Percentiles rank a stretch among this genome's conserved stretches.
phyloP scores from a whole-genome alignment of 495 filamentous ascomycete genomes.

The Xylaria bambusicola region DNA sequence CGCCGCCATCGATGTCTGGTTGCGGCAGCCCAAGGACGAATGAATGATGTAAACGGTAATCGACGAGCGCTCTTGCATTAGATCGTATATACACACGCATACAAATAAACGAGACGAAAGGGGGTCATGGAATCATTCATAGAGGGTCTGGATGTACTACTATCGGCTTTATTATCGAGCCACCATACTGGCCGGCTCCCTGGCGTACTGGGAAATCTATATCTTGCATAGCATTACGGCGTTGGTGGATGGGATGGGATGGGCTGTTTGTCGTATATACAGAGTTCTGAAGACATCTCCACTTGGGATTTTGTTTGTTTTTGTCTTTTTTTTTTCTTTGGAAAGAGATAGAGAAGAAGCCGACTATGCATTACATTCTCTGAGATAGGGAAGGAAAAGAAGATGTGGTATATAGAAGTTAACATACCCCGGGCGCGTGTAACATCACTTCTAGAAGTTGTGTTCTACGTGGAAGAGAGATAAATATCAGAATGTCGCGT shows the following conservation, averaged over 20 bases:
- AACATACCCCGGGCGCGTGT: conserved; percentile 1
- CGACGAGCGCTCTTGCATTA: too few relatives aligned
- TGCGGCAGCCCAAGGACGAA: conserved; percentile 65
- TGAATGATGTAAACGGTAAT: conserved; percentile 31
- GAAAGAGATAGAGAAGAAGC: too few relatives aligned
- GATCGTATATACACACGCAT: too few relatives aligned
- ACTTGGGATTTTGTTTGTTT: too few relatives aligned
- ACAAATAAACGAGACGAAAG: neutral
- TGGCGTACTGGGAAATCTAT: conserved; percentile 10
- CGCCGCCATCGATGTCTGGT: conserved; percentile 90
- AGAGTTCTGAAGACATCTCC: conserved; percentile 17
- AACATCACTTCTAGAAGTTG: neutral
- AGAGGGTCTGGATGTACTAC: conserved; percentile 1
- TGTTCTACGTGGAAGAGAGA: neutral
- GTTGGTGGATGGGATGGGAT: conserved; percentile 1
- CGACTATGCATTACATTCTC: neutral
- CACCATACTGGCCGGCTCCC: too few relatives aligned
- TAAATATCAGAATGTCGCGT: too few relatives aligned
- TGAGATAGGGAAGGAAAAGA: neutral
- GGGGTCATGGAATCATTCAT: neutral
- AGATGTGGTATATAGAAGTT: neutral
- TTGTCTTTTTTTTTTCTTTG: too few relatives aligned
- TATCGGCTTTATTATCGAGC: neutral
- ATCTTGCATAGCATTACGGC: conserved; percentile 22
- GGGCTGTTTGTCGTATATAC: neutral